Percentiles rank a stretch among this genome's conserved stretches.
Evolutionary conservation across 345 rosid species (phyloP).

Genomic region (Sisymbrium irio): DNA sequence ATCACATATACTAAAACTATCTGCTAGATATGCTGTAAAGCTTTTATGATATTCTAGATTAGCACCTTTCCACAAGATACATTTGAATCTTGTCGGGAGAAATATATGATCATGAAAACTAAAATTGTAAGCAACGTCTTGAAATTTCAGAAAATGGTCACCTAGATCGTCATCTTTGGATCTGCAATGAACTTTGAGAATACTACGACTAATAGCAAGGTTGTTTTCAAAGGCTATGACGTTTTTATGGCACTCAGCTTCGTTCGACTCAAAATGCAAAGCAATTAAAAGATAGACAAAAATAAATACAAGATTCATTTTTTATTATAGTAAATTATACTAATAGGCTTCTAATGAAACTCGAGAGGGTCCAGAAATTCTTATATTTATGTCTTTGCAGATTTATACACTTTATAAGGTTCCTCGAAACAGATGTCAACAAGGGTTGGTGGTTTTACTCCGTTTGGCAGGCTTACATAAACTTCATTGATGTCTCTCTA

Average conservation of each 20-base stretch:
- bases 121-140: constrained; percentile 1
- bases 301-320: neutral
- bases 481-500: neutral
- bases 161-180: constrained; percentile 2
- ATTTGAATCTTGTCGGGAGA: neutral
- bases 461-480: neutral
- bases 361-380: neutral
- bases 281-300: neutral
- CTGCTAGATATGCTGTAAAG: neutral
- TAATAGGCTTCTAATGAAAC: neutral
- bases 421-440: neutral
- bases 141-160: neutral
- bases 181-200: neutral
- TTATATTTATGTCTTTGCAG: neutral
- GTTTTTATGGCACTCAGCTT: neutral
- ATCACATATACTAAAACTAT: neutral
- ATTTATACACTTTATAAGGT: neutral
- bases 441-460: neutral
- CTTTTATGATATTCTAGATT: no score
- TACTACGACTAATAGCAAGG: neutral
- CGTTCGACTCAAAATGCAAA: neutral
- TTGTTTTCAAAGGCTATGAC: neutral
- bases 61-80: neutral
- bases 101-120: neutral
- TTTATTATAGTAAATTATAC: neutral